phyloP scores from a whole-genome alignment of 768 basidiomycete species.

The Suillus sp. region DNA sequence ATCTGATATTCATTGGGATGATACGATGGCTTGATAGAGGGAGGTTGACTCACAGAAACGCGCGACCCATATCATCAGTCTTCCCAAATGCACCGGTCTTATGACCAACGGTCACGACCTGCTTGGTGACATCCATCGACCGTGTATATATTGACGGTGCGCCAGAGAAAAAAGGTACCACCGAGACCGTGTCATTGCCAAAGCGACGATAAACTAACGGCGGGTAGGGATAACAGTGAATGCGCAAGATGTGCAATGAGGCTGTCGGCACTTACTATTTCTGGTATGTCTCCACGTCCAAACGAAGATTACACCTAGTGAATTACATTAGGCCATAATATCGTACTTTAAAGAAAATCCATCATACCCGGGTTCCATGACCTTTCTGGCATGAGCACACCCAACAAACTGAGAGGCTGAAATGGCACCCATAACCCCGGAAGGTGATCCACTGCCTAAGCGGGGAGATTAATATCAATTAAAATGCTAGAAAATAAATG shows the following conservation, averaged over 20 bases:
- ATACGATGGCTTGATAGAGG: slow-evolving; percentile 2
- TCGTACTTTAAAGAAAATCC: neutral
- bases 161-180: slow-evolving; percentile 24
- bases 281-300: slow-evolving; percentile 29
- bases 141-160: slow-evolving; percentile 25
- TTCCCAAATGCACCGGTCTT: slow-evolving; percentile 24
- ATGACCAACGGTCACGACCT: slow-evolving; percentile 23
- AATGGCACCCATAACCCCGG: slow-evolving; percentile 26
- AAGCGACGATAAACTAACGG: slow-evolving; percentile 22
- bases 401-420: slow-evolving; percentile 16
- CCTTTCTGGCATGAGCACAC: slow-evolving; percentile 19
- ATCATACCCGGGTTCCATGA: slow-evolving; percentile 25
- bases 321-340: neutral
- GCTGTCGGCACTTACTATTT: slow-evolving; percentile 14
- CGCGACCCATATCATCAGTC: slow-evolving; percentile 13
- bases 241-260: neutral
- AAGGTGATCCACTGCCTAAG: slow-evolving; percentile 21
- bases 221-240: neutral
- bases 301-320: slow-evolving; percentile 19
- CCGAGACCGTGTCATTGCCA: slow-evolving; percentile 24
- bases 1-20: slow-evolving; percentile 6
- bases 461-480: neutral
- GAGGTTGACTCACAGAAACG: slow-evolving; percentile 22
- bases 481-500: neutral
- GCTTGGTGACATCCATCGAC: slow-evolving; percentile 24